A percentile compares a stretch with the other conserved stretches of the same genome.
Conservation (phyloP, 139 green algal genomes). For the Astrephomene gubernaculifera region DNA sequence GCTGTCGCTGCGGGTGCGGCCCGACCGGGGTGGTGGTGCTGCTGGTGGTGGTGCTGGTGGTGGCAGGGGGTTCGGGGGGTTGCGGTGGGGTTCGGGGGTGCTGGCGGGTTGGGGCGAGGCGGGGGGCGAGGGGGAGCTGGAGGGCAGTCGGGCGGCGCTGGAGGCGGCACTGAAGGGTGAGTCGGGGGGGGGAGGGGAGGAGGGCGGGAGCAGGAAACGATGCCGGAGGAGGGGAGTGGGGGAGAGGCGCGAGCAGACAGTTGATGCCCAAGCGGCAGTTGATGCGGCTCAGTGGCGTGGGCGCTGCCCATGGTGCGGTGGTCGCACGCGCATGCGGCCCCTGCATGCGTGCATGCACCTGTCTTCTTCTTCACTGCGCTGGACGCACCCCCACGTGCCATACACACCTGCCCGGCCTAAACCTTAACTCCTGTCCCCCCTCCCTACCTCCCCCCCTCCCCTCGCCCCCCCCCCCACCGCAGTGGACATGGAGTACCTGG, state of each 20-base stretch:
- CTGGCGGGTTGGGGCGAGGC: neutral
- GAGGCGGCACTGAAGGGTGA: neutral
- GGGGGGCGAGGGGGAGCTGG: neutral
- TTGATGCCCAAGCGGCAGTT: too few species aligned
- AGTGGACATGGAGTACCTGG: neutral
- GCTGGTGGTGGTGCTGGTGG: neutral
- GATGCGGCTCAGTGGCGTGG: too few species aligned
- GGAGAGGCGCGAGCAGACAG: too few species aligned
- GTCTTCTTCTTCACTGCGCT: neutral
- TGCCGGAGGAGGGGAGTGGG: too few species aligned
- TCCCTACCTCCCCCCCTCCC: neutral
- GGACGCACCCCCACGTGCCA: neutral
- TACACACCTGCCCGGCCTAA: neutral
- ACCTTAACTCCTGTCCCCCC: neutral
- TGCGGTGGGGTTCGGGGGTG: neutral
- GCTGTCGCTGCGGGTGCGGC: neutral
- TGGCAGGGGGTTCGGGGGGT: neutral
- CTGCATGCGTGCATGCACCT: neutral
- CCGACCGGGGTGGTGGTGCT: neutral
- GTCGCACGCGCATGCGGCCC: neutral
- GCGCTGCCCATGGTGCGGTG: neutral
- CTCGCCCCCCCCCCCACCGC: neutral
- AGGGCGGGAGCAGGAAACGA: neutral
- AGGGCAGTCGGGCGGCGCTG: too few species aligned
- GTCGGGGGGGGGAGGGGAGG: neutral